Base-by-base conservation (phyloP, 306 rosid genomes). In the Ziziphus jujuba region DNA sequence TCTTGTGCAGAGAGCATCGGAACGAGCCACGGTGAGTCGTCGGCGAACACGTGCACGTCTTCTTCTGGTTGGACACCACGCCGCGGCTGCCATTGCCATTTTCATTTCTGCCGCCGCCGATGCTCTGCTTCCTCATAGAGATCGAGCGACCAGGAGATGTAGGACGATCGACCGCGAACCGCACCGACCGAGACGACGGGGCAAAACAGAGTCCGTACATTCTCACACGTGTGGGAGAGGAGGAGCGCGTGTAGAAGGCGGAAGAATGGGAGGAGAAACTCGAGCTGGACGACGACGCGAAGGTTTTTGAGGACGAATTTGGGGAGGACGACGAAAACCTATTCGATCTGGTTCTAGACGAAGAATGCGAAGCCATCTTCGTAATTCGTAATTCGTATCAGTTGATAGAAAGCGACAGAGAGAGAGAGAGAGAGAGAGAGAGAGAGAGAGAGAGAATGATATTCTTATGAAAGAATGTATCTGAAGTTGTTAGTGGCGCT, bases 21-120 rank as follows among this genome's bases (percentile, higher is more conserved):
- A 93, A 93, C 9, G 99, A 90, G 65, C 99, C 99, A 0, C 97
- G 99, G 71, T 93, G 99, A 3, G 73, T 88, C 3, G 99, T 90
- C 0, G 99, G 99, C 5, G 99, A 90, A 66, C 99, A 93, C 91
- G 88, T 80, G 36, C 99, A 93, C 0, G 96, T 90, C 7, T 95
- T 77, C 80, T 90, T 93, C 79, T 63, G 77, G 17, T 71, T 80
- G 59, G 67, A 69, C 77, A 71, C 81, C 59, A 65, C 61, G 45
- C 12, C 24, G 57, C 49, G 22, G 56, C 53, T 22, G 0, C 63
- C 78, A 19, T 72, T 68, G 50, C 79, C 48, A 0, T n/a, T n/a
- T n/a, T n/a, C n/a, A n/a, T n/a, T n/a, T n/a, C n/a, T n/a, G n/a
- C n/a, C 61, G 45, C 12, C 24, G 57, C 49, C 25, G 56, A 49